These are phyloP conservation scores for Saccharomycodes ludwigii DNA, from an alignment of 805 yeast genomes.

Conservation along the genomic window DNA sequence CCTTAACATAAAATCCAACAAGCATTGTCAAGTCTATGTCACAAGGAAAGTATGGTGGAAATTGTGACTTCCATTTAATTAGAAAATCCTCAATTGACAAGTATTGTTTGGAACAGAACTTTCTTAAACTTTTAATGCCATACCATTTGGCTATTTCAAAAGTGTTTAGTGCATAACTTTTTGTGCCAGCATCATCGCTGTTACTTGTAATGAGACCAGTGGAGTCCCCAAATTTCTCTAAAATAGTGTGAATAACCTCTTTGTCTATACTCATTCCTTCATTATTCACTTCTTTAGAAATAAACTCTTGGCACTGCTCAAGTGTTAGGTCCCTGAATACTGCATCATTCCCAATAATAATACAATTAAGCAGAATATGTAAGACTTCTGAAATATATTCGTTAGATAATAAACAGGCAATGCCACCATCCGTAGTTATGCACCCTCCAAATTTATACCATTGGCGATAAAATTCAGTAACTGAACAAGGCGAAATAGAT, in stretches of 20 bases:
- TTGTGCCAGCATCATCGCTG: slow-evolving; percentile 14
- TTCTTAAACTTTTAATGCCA: slow-evolving; percentile 41
- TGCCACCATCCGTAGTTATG: slow-evolving; percentile 33
- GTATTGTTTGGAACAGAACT: slow-evolving; percentile 20
- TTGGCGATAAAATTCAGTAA: slow-evolving; percentile 33
- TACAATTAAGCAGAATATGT: slow-evolving; percentile 27
- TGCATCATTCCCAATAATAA: slow-evolving; percentile 25
- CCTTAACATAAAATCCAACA: slow-evolving; percentile 42
- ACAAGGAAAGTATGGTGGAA: slow-evolving; percentile 53
- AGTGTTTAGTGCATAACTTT: slow-evolving; percentile 29
- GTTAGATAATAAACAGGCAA: slow-evolving; percentile 22
- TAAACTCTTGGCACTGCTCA: too few relatives aligned
- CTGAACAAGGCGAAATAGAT: slow-evolving; percentile 41
- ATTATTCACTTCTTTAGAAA: slow-evolving; percentile 16
- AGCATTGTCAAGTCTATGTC: slow-evolving; percentile 43
- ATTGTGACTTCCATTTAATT: slow-evolving; percentile 46
- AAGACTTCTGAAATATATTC: slow-evolving; percentile 24
- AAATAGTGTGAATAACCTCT: slow-evolving; percentile 7
- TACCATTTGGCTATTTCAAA: slow-evolving; percentile 43
- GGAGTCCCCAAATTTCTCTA: slow-evolving; percentile 4
- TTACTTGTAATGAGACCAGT: too few relatives aligned
- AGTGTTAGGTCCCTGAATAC: too few relatives aligned
- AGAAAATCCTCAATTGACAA: slow-evolving; percentile 40
- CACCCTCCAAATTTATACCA: slow-evolving; percentile 51
- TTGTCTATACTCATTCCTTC: slow-evolving; percentile 18